phyloP scores from a whole-genome alignment of 202 grass and related monocot species.

The Sporobolus alterniflorus region DNA sequence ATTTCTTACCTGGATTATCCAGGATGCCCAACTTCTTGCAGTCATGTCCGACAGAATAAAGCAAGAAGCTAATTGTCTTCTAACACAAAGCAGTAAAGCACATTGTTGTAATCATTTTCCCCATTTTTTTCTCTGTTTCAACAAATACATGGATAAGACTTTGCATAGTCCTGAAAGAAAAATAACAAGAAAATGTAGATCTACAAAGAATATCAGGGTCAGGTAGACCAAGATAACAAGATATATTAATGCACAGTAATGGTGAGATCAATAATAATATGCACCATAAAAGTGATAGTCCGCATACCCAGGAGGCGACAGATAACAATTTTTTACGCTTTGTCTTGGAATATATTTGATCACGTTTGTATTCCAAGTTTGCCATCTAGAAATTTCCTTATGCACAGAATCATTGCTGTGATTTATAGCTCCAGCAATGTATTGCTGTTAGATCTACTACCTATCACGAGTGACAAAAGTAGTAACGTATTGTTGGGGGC shows the following conservation, averaged over 20 bases:
- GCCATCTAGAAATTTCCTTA: conserved; percentile 48
- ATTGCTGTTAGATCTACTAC: conserved; percentile 26
- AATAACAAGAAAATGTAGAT: not conserved
- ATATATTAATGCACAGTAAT: not conserved
- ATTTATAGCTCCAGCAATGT: conserved; percentile 42
- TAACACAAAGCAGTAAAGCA: conserved; percentile 34
- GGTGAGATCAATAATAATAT: conserved; percentile 59
- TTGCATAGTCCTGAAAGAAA: not conserved
- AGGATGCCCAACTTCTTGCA: conserved; percentile 56
- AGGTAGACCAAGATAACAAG: not conserved
- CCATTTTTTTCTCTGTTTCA: conserved; percentile 45
- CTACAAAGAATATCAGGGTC: not conserved
- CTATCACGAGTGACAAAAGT: no score
- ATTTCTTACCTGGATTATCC: conserved; percentile 57
- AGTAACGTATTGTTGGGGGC: no score
- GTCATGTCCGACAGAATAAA: conserved; percentile 49
- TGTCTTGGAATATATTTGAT: conserved; percentile 51
- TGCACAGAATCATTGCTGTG: conserved; percentile 33
- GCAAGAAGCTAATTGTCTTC: conserved; percentile 38
- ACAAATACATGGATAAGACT: not conserved
- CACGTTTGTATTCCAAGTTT: conserved; percentile 29
- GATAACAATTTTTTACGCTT: conserved; percentile 51
- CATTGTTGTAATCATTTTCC: conserved; percentile 61
- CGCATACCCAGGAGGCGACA: conserved; percentile 34
- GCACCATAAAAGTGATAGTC: conserved; percentile 54